phyloP scores from a whole-genome alignment of 176 grass and related monocot species.

The Phoenix dactylifera region DNA sequence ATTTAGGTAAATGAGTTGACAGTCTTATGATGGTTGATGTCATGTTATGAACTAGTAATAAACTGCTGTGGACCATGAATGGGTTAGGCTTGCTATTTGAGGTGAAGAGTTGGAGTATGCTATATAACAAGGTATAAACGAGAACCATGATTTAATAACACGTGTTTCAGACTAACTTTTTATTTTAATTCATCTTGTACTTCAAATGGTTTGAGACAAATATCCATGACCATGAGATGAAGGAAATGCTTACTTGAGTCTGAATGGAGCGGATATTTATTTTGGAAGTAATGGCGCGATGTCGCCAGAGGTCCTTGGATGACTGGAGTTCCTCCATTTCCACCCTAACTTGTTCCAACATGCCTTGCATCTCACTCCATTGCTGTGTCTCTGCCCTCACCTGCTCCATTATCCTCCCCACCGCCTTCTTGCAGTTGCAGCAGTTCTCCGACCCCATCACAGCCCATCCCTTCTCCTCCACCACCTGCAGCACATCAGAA shows the following conservation, averaged over 20 bases:
- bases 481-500: constrained; percentile 17
- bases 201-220: too few relatives aligned
- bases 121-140: too few relatives aligned
- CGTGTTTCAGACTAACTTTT: too few relatives aligned
- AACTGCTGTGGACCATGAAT: too few relatives aligned
- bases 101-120: too few relatives aligned
- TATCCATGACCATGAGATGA: too few relatives aligned
- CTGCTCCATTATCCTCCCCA: constrained; percentile 80
- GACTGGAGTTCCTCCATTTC: constrained; percentile 84
- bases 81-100: too few relatives aligned
- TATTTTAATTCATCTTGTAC: too few relatives aligned
- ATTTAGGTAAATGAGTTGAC: too few relatives aligned
- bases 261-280: constrained; percentile 59
- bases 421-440: constrained; percentile 67
- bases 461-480: constrained; percentile 15
- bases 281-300: constrained; percentile 56
- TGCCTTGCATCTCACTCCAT: constrained; percentile 88
- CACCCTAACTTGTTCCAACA: constrained; percentile 80
- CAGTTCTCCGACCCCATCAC: constrained; percentile 24
- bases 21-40: too few relatives aligned
- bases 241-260: constrained; percentile 47
- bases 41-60: too few relatives aligned
- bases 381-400: constrained; percentile 77
- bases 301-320: constrained; percentile 67
- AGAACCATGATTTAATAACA: too few relatives aligned